Percentiles rank a stretch among this genome's conserved stretches.
phyloP scores from a whole-genome alignment of 108 stramenopile genomes.

The Heterococcus sp. region DNA sequence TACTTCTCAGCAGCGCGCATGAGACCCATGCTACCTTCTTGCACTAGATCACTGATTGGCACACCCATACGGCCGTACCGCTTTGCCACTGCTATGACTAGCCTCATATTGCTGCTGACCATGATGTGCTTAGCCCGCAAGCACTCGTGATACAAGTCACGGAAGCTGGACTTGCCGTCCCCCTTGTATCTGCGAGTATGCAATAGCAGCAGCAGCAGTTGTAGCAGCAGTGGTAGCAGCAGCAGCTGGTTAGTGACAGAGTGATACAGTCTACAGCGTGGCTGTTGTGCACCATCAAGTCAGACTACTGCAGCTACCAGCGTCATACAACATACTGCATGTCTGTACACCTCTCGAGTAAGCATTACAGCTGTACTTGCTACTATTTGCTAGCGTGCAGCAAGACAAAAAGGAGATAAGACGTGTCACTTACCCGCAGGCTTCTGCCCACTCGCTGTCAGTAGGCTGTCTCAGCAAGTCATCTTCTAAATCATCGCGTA shows the following conservation, averaged over 20 bases:
- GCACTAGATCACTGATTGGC: slow-evolving; percentile 79
- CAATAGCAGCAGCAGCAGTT: not conserved
- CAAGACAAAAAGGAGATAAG: too few species aligned
- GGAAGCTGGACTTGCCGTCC: too few species aligned
- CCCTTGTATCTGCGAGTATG: too few species aligned
- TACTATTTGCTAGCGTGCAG: too few species aligned
- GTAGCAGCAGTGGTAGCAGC: not conserved
- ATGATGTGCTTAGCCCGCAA: slow-evolving; percentile 73
- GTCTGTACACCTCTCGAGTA: too few species aligned
- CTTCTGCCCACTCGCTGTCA: not conserved
- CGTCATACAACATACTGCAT: too few species aligned
- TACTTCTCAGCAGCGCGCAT: slow-evolving; percentile 91
- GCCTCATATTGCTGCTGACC: slow-evolving; percentile 86
- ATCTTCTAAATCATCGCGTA: not conserved
- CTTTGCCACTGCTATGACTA: slow-evolving; percentile 84
- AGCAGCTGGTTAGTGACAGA: not conserved
- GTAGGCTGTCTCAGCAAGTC: not conserved
- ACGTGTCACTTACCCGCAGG: not conserved
- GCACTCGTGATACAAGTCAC: not conserved
- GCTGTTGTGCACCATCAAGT: too few species aligned
- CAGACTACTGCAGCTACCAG: too few species aligned
- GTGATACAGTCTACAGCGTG: too few species aligned
- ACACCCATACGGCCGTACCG: slow-evolving; percentile 80
- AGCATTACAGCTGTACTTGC: too few species aligned
- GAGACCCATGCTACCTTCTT: slow-evolving; percentile 89